Evolutionary conservation across 192 early-diverging fungal genomes (phyloP), one percentile per base, ranked within the genome.

Genomic region (Mortierella claussenii): DNA sequence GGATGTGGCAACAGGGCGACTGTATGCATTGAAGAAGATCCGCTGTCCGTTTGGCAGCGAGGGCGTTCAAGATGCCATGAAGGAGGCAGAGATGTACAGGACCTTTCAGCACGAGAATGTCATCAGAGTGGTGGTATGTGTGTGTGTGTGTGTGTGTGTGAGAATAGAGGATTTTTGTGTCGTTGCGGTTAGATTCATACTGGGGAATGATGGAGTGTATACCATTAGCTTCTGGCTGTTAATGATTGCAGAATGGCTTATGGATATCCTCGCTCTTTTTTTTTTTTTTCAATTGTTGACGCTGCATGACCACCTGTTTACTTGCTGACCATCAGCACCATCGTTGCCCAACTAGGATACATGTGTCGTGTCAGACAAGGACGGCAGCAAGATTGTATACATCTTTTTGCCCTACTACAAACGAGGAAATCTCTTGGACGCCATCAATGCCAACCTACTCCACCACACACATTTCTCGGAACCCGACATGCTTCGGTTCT

Each of bases 331-430:
- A n/a, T n/a, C n/a, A n/a, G n/a, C n/a, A n/a, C n/a, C n/a, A n/a
- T n/a, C n/a, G n/a, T n/a, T 10, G 18, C 56, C 37, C 12, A 36
- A 78, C 36, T 48, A 89, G 65, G 89, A 88, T 67, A 86, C 82
- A 34, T 80, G 80, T 32, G 78, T 85, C 18, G 80, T 80, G 5
- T 73, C 78, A 33, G 86, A 86, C 61, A 68, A 79, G 45, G 80
- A 87, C 65, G 64, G 78, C 2, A 70, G 65, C 30, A 83, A 82
- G 57, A 65, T 82, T 5, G 89, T 89, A 2, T 89, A 89, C 49
- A 93, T 93, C 53, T 88, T 91, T 61, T 80, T 93, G 50, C 92
- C 90, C 11, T 85, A 90, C 43, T 91, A 88, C 63, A 83, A 86
- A 50, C 75, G 69, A 34, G 89, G 88, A 21, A 87, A 83, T 44